Evolutionary conservation across 2,329 filamentous ascomycete genomes (phyloP).

Genomic region (Paraconiothyrium brasiliense): DNA sequence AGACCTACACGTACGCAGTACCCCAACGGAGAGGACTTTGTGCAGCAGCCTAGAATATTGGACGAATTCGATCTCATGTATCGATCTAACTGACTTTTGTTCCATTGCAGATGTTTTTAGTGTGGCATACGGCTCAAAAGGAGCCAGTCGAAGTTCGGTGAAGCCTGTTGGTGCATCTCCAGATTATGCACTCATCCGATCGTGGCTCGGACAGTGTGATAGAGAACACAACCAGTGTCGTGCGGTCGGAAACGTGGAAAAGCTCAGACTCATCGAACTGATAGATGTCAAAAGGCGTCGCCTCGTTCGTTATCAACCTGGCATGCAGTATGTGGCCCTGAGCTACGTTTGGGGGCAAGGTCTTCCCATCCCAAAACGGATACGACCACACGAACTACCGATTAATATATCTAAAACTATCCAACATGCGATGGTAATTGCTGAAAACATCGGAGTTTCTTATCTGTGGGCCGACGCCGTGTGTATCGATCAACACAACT

Average conservation of each 20-base stretch:
- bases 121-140: background rate
- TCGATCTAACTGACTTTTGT: too few relatives aligned
- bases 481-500: constrained; percentile 2
- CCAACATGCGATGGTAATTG: constrained; percentile 4
- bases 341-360: constrained; percentile 7
- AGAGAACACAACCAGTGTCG: constrained; percentile 1
- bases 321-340: constrained; percentile 5
- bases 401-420: background rate
- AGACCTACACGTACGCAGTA: background rate
- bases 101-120: background rate
- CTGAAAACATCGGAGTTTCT: background rate
- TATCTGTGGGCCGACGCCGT: constrained; percentile 12
- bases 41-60: too few relatives aligned
- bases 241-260: background rate
- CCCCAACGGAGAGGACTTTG: too few relatives aligned
- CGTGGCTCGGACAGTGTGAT: constrained; percentile 4
- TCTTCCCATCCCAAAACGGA: background rate
- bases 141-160: background rate
- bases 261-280: constrained; percentile 3
- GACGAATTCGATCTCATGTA: too few relatives aligned
- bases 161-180: background rate
- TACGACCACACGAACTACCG: background rate
- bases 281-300: constrained; percentile 1
- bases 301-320: background rate
- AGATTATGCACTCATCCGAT: constrained; percentile 6